phyloP scores from a whole-genome alignment of 441 rosid species.

The Caryocar brasiliense region DNA sequence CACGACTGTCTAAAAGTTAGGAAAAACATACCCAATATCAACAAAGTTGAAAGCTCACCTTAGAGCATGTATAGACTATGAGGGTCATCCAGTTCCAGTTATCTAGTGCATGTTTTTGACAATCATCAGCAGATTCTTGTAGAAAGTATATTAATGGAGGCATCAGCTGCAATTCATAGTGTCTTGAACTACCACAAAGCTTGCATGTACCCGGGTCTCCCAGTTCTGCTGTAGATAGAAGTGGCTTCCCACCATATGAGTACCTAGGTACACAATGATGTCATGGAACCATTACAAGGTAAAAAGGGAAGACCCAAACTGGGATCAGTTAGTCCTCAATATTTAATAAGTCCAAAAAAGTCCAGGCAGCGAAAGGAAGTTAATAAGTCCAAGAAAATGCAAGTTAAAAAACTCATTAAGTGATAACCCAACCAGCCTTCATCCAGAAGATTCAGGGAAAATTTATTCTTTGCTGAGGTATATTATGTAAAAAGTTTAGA shows the following conservation, averaged over 20 bases:
- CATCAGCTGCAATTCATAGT: slow-evolving; percentile 86
- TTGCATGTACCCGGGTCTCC: slow-evolving; percentile 41
- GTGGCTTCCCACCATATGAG: slow-evolving; percentile 56
- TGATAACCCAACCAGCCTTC: too few species aligned
- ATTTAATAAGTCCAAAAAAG: too few species aligned
- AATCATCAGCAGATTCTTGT: slow-evolving; percentile 48
- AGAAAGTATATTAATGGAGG: slow-evolving; percentile 67
- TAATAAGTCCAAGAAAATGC: too few species aligned
- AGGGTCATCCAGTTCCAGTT: slow-evolving; percentile 89
- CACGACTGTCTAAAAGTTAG: background rate
- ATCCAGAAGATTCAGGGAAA: too few species aligned
- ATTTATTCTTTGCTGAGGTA: too few species aligned
- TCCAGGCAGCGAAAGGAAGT: too few species aligned
- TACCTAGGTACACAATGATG: slow-evolving; percentile 33
- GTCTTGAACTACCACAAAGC: slow-evolving; percentile 48
- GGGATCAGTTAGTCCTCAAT: too few species aligned
- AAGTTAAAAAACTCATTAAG: too few species aligned
- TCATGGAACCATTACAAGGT: background rate
- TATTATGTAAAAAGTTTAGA: too few species aligned
- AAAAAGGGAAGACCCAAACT: too few species aligned
- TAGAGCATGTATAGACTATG: slow-evolving; percentile 61
- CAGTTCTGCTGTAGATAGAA: slow-evolving; percentile 36
- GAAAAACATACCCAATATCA: background rate
- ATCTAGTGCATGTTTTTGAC: slow-evolving; percentile 36
- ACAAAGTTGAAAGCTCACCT: slow-evolving; percentile 28